These are phyloP conservation scores for sunflower (Helianthus annuus) DNA, from an alignment of 129 eudicot species.

Conservation along the genomic window DNA sequence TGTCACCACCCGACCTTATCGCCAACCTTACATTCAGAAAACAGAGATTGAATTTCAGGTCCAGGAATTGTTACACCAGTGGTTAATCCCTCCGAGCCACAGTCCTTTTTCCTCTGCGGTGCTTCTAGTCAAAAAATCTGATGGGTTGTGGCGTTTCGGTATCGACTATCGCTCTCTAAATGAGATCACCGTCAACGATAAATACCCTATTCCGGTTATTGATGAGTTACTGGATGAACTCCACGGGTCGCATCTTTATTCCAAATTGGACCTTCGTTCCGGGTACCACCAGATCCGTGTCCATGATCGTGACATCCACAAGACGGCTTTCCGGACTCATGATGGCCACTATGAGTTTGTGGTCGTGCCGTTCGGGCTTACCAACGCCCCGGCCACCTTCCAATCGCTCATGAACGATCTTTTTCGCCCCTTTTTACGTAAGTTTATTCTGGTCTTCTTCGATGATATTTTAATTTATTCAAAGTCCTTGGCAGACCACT, in stretches of 20 bases:
- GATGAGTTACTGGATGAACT: slow-evolving; percentile 2
- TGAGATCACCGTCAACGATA: not conserved
- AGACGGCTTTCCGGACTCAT: not conserved
- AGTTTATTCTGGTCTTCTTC: slow-evolving; percentile 4
- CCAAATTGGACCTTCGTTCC: not conserved
- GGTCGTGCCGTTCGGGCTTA: not conserved
- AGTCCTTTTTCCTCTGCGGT: slow-evolving; percentile 7
- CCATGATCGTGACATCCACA: no score
- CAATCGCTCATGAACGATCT: not conserved
- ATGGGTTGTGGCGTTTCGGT: not conserved
- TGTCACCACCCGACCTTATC: not conserved
- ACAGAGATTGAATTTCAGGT: not conserved
- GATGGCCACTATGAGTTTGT: slow-evolving; percentile 4
- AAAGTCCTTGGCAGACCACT: not conserved
- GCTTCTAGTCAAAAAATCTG: not conserved
- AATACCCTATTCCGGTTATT: not conserved
- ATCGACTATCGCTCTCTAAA: slow-evolving; percentile 6
- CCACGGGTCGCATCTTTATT: not conserved
- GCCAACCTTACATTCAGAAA: not conserved
- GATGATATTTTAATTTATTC: slow-evolving; percentile 16
- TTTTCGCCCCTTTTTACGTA: not conserved
- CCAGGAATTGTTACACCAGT: not conserved
- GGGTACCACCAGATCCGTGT: slow-evolving; percentile 8
- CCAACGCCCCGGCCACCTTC: slow-evolving; percentile 13
- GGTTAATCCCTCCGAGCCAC: slow-evolving; percentile 9